phyloP scores from a whole-genome alignment of 495 filamentous ascomycete species.

The Evernia prunastri region DNA sequence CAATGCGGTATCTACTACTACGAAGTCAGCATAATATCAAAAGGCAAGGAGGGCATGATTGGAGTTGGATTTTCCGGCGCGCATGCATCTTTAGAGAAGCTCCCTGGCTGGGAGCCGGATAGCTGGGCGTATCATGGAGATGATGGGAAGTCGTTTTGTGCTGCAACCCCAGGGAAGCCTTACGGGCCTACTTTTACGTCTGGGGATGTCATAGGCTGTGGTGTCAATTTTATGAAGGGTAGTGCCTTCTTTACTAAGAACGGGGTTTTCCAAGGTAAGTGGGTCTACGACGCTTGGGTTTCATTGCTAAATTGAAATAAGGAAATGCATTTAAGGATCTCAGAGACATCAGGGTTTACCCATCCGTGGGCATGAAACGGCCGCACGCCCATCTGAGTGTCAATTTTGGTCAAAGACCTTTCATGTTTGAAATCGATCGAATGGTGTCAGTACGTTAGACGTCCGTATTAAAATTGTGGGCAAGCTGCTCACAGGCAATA shows the following conservation, averaged over 20 bases:
- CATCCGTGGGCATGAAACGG: constrained; percentile 91
- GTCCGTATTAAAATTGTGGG: neutral
- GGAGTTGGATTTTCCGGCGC: constrained; percentile 79
- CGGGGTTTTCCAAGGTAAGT: constrained; percentile 66
- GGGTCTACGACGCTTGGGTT: constrained; percentile 1
- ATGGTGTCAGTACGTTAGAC: constrained; percentile 65
- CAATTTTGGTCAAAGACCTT: constrained; percentile 89
- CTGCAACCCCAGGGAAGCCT: constrained; percentile 62
- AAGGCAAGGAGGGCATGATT: constrained; percentile 82
- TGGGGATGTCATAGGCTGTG: constrained; percentile 84
- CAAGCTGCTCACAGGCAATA: constrained; percentile 32
- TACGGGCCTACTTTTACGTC: constrained; percentile 69
- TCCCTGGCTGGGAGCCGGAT: constrained; percentile 92
- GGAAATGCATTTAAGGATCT: constrained; percentile 78
- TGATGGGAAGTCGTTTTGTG: constrained; percentile 81
- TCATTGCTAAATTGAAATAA: constrained; percentile 30
- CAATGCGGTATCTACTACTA: constrained; percentile 95
- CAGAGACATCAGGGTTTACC: constrained; percentile 64
- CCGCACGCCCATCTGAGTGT: constrained; percentile 72
- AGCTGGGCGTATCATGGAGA: constrained; percentile 98
- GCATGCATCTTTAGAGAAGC: constrained; percentile 67
- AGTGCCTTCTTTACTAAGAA: constrained; percentile 95
- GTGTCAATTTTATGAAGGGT: constrained; percentile 85
- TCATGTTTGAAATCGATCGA: constrained; percentile 87
- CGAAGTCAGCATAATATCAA: constrained; percentile 80